phyloP scores from a whole-genome alignment of 352 stramenopile species.

The Globisporangium barbulae region DNA sequence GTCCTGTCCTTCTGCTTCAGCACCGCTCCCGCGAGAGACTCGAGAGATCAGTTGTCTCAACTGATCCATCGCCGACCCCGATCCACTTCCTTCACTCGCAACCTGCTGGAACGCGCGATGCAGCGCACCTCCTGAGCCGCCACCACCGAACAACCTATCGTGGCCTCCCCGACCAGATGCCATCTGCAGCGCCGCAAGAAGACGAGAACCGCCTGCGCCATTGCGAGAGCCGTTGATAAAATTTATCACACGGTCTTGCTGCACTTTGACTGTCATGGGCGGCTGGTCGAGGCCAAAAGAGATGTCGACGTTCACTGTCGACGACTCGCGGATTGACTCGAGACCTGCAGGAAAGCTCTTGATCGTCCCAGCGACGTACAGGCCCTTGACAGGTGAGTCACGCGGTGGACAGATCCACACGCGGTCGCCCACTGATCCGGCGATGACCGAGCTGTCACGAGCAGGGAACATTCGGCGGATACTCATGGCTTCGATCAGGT shows the following conservation, averaged over 20 bases:
- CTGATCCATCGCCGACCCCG: slow-evolving; percentile 45
- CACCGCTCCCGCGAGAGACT: slow-evolving; percentile 14
- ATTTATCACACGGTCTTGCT: slow-evolving; percentile 61
- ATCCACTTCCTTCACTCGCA: slow-evolving; percentile 16
- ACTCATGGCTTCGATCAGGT: slow-evolving; percentile 67
- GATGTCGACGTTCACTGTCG: slow-evolving; percentile 50
- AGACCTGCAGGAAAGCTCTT: slow-evolving; percentile 56
- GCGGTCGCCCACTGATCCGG: slow-evolving; percentile 52
- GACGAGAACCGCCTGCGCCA: slow-evolving; percentile 35
- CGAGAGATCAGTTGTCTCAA: slow-evolving; percentile 50
- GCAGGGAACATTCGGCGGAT: slow-evolving; percentile 63
- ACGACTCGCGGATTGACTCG: slow-evolving; percentile 42
- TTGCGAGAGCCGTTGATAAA: slow-evolving; percentile 34
- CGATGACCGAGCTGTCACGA: slow-evolving; percentile 50
- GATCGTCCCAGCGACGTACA: slow-evolving; percentile 58
- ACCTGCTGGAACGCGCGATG: slow-evolving; percentile 45
- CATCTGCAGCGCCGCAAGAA: slow-evolving; percentile 61
- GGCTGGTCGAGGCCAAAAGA: slow-evolving; percentile 37
- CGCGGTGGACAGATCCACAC: slow-evolving; percentile 58
- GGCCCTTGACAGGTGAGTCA: slow-evolving; percentile 24
- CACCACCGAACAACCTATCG: slow-evolving; percentile 18
- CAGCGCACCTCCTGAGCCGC: slow-evolving; percentile 10
- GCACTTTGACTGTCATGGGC: slow-evolving; percentile 43
- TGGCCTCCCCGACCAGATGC: slow-evolving; percentile 20
- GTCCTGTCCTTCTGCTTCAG: slow-evolving; percentile 3